These are phyloP conservation scores for Olyra latifolia DNA, from an alignment of 176 grass and related monocot genomes.

Conservation along the genomic window DNA sequence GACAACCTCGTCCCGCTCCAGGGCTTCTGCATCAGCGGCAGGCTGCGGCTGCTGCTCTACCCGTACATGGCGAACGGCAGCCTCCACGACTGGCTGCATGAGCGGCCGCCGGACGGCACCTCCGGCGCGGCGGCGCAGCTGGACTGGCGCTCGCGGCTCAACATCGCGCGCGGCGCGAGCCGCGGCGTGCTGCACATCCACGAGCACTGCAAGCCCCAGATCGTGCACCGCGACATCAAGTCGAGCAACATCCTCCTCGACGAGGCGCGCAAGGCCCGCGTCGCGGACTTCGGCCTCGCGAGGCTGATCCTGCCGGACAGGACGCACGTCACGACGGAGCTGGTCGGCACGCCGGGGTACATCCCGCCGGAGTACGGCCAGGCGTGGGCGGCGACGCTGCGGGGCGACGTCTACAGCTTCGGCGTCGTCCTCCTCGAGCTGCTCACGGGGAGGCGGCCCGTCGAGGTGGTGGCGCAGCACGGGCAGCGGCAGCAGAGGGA, in stretches of 20 bases:
- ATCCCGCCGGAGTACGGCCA: conserved; percentile 67
- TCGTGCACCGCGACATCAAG: conserved; percentile 87
- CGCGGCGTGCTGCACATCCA: conserved; percentile 64
- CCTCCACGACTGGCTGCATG: conserved; percentile 56
- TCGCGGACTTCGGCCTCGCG: conserved; percentile 60
- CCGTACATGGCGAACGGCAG: conserved; percentile 69
- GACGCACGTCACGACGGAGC: conserved; percentile 60
- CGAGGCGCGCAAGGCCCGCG: conserved; percentile 34
- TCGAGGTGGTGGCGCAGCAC: conserved; percentile 19
- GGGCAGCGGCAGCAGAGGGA: conserved; percentile 10
- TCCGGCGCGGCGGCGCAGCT: background rate
- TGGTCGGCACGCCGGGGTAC: conserved; percentile 56
- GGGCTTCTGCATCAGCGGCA: conserved; percentile 52
- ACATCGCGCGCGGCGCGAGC: conserved; percentile 38
- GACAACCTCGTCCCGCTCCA: conserved; percentile 56
- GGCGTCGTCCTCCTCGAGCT: conserved; percentile 92
- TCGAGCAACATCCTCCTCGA: conserved; percentile 91
- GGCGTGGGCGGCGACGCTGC: conserved; percentile 53
- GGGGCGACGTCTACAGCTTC: conserved; percentile 86
- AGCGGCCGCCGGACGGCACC: background rate
- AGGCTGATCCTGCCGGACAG: conserved; percentile 39
- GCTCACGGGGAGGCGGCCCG: conserved; percentile 53
- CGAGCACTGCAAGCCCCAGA: conserved; percentile 51
- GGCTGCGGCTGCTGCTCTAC: conserved; percentile 48
- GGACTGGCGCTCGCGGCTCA: conserved; percentile 43